Conservation (phyloP, 1,284 basidiomycete species). For the Phylloporus sp. region DNA sequence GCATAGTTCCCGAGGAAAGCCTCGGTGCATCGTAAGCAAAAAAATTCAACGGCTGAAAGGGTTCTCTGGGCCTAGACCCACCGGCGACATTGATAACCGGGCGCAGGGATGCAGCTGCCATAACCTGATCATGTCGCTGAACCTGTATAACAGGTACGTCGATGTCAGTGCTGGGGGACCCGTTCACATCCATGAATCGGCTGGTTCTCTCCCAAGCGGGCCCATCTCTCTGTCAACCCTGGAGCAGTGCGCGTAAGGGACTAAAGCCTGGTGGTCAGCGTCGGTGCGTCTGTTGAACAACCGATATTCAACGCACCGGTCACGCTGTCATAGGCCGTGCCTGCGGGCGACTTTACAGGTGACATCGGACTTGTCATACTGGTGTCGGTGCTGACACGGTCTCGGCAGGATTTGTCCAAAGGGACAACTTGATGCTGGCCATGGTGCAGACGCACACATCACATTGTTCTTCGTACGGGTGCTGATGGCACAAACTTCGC, state of each 20-base stretch:
- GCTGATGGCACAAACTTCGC: constrained; percentile 54
- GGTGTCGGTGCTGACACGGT: background rate
- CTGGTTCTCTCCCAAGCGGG: constrained; percentile 45
- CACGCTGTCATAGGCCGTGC: constrained; percentile 44
- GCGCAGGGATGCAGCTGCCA: background rate
- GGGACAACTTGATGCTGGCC: no score
- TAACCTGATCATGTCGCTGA: background rate
- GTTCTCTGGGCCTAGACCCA: background rate
- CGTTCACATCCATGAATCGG: background rate
- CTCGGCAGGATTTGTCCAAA: constrained; percentile 17
- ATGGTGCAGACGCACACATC: constrained; percentile 48
- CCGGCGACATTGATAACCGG: background rate
- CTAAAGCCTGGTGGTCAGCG: constrained; percentile 43
- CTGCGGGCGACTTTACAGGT: constrained; percentile 54
- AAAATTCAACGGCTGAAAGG: no score
- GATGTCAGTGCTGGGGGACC: no score
- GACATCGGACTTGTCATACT: background rate
- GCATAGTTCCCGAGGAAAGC: constrained; percentile 65
- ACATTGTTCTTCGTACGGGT: constrained; percentile 59
- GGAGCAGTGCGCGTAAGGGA: constrained; percentile 47
- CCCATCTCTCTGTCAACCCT: constrained; percentile 52
- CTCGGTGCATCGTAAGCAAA: constrained; percentile 53
- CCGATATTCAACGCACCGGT: constrained; percentile 35
- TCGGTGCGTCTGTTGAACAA: constrained; percentile 40
- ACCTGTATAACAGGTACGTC: background rate